Evolutionary conservation across 2,329 filamentous ascomycete genomes (phyloP).

Genomic region (Aspergillus jensenii): DNA sequence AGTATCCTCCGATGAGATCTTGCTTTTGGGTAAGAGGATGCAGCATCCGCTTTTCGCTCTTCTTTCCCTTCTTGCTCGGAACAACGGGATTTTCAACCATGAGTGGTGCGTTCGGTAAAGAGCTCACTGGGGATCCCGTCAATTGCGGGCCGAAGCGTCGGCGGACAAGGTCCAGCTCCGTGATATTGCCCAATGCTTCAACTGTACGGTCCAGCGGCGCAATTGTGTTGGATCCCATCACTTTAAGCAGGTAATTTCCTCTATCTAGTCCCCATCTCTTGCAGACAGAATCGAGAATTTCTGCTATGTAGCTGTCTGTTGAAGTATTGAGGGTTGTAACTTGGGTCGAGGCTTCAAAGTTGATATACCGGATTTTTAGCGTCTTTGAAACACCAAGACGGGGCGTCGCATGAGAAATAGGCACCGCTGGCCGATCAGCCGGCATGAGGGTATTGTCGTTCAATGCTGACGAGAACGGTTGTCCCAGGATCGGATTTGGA

Average conservation of each 20-base stretch:
- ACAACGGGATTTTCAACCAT: slow-evolving; percentile 47
- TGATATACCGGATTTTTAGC: slow-evolving; percentile 60
- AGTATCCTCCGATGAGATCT: slow-evolving; percentile 50
- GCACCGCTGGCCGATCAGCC: slow-evolving; percentile 47
- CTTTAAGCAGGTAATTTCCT: slow-evolving; percentile 62
- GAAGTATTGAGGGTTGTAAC: slow-evolving; percentile 58
- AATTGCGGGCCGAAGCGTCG: slow-evolving; percentile 61
- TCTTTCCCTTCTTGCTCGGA: slow-evolving; percentile 45
- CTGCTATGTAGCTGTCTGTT: slow-evolving; percentile 67
- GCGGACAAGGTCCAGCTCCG: slow-evolving; percentile 62
- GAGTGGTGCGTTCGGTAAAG: slow-evolving; percentile 64
- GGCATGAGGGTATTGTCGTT: slow-evolving; percentile 47
- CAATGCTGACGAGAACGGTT: slow-evolving; percentile 47
- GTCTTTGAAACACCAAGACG: slow-evolving; percentile 59
- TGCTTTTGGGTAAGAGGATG: slow-evolving; percentile 50
- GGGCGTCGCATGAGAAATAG: slow-evolving; percentile 49
- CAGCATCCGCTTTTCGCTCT: slow-evolving; percentile 40
- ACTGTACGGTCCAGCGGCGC: slow-evolving; percentile 65
- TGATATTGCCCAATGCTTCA: slow-evolving; percentile 60
- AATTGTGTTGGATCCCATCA: slow-evolving; percentile 62
- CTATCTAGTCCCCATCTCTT: slow-evolving; percentile 64
- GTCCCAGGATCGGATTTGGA: slow-evolving; percentile 45
- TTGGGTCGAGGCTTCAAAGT: slow-evolving; percentile 57
- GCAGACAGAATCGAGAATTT: slow-evolving; percentile 64
- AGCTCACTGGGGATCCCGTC: slow-evolving; percentile 60